Percentiles rank a stretch among this genome's conserved stretches.
These are phyloP conservation scores for Gracilaria gracilis DNA, from an alignment of 23 red algal species.

Conservation along the genomic window DNA sequence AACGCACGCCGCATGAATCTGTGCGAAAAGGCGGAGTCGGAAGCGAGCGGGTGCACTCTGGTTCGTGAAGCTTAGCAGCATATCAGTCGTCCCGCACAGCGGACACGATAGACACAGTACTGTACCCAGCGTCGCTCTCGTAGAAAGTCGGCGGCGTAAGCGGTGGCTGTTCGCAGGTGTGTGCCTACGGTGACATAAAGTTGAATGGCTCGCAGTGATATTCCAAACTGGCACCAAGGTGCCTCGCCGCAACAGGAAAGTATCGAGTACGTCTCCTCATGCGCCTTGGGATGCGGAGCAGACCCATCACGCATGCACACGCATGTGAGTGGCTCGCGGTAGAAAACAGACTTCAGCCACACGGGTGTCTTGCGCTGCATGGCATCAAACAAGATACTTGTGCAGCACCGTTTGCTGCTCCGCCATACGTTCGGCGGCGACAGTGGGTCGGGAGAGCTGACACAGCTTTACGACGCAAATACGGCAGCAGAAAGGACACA, in stretches of 20 bases:
- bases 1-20: not conserved
- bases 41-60: not conserved
- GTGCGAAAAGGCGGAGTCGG: not conserved
- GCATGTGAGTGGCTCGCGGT: not conserved
- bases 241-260: not conserved
- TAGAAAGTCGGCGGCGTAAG: not conserved
- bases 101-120: not conserved
- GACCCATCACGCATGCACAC: not conserved
- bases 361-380: not conserved
- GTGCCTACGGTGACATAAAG: not conserved
- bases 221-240: not conserved
- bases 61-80: not conserved
- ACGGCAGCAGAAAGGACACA: not conserved
- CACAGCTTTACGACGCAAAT: not conserved
- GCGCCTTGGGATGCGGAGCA: not conserved
- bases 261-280: not conserved
- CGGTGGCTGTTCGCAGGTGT: not conserved
- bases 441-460: not conserved
- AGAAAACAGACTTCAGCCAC: not conserved
- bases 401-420: not conserved
- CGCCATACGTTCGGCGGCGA: not conserved
- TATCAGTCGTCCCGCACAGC: not conserved
- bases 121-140: not conserved
- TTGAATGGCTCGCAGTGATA: not conserved
- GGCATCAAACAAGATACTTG: not conserved